phyloP scores from a whole-genome alignment of 306 rosid genomes.

The Citrullus colocynthis region DNA sequence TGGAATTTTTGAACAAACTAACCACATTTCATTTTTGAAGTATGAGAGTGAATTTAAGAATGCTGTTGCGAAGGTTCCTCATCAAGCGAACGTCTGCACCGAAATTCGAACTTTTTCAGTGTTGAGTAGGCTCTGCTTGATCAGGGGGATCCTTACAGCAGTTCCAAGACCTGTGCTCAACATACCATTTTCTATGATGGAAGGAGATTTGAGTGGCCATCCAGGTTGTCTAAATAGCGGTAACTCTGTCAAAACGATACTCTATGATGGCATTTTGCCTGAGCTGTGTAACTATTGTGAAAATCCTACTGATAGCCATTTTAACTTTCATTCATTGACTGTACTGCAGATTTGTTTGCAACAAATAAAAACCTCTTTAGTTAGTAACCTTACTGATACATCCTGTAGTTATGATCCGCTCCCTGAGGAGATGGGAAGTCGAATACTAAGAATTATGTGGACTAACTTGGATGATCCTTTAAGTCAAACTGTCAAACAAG shows the following conservation, averaged over 20 bases:
- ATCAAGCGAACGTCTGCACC: slow-evolving; percentile 30
- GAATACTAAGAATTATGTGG: slow-evolving; percentile 73
- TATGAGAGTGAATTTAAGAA: slow-evolving; percentile 20
- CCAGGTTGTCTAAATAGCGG: slow-evolving; percentile 12
- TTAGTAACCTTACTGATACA: slow-evolving; percentile 34
- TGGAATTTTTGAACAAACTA: slow-evolving; percentile 40
- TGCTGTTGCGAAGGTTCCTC: slow-evolving; percentile 44
- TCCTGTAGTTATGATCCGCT: slow-evolving; percentile 46
- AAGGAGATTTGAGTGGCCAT: slow-evolving; percentile 12
- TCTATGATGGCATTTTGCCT: slow-evolving; percentile 85
- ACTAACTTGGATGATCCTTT: slow-evolving; percentile 89
- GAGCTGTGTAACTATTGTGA: slow-evolving; percentile 82
- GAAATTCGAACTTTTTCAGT: slow-evolving; percentile 41
- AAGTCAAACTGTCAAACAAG: slow-evolving; percentile 95
- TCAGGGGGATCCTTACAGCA: slow-evolving; percentile 83
- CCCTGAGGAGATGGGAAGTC: slow-evolving; percentile 69
- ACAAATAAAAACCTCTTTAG: slow-evolving; percentile 62
- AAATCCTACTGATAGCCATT: slow-evolving; percentile 82
- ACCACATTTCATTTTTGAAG: slow-evolving; percentile 10
- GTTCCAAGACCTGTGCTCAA: slow-evolving; percentile 74
- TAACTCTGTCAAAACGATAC: slow-evolving; percentile 36
- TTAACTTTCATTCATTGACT: slow-evolving; percentile 81
- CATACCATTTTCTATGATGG: slow-evolving; percentile 24
- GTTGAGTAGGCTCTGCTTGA: slow-evolving; percentile 74
- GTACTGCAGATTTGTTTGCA: slow-evolving; percentile 97